Evolutionary conservation across 495 filamentous ascomycete genomes (phyloP).

Genomic region (Neurospora tetraspora): DNA sequence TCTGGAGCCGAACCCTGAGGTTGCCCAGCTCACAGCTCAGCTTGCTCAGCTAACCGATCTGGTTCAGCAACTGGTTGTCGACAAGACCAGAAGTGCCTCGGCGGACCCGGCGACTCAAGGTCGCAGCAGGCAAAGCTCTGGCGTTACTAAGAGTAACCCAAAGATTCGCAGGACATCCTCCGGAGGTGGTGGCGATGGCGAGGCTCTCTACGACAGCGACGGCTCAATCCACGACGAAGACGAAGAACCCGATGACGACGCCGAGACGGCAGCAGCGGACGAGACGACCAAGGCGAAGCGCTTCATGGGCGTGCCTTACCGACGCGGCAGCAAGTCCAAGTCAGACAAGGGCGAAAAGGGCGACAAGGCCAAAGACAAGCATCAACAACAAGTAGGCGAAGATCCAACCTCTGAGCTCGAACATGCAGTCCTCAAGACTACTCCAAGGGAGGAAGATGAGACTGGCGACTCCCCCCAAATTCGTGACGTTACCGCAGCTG

Average conservation of each 20-base stretch:
- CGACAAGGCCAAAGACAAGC: background rate
- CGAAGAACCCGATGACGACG: background rate
- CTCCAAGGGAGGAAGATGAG: background rate
- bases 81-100: background rate
- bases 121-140: background rate
- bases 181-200: background rate
- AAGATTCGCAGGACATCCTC: background rate
- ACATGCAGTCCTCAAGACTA: background rate
- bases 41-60: background rate
- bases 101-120: background rate
- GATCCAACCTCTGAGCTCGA: background rate
- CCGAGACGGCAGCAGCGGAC: background rate
- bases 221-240: background rate
- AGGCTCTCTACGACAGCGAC: background rate
- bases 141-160: background rate
- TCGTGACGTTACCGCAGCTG: background rate
- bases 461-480: background rate
- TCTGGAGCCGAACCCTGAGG: background rate
- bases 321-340: background rate
- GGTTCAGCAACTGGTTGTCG: background rate
- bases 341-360: background rate
- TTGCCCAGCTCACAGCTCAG: background rate
- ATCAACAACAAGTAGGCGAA: slow-evolving; percentile 1
- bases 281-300: background rate
- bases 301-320: background rate